These are phyloP conservation scores for Pelargonium australe DNA, from an alignment of 441 rosid genomes.

Conservation along the genomic window DNA sequence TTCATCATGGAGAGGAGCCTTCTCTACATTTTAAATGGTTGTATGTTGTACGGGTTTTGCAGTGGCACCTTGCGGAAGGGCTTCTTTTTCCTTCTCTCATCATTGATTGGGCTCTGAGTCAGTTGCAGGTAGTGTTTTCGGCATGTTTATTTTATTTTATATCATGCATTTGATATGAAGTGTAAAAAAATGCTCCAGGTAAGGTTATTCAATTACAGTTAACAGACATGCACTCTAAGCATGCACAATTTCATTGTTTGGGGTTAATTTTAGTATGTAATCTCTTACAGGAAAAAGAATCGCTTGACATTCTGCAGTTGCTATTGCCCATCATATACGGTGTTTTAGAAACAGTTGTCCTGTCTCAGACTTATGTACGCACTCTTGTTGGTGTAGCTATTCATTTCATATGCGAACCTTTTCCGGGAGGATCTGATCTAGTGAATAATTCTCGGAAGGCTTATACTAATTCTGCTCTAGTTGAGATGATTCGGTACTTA, in stretches of 20 bases:
- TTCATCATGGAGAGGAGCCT: slow-evolving; percentile 70
- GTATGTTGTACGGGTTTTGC: slow-evolving; percentile 91
- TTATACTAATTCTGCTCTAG: slow-evolving; percentile 76
- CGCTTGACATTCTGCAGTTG: slow-evolving; percentile 79
- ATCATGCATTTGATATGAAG: background rate
- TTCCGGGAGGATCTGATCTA: slow-evolving; percentile 89
- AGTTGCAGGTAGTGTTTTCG: slow-evolving; percentile 57
- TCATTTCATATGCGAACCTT: slow-evolving; percentile 77
- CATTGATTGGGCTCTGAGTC: slow-evolving; percentile 95
- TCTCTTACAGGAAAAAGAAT: slow-evolving; percentile 66
- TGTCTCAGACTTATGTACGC: slow-evolving; percentile 87
- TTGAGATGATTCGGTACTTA: slow-evolving; percentile 92
- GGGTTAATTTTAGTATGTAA: slow-evolving; percentile 23
- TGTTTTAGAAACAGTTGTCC: slow-evolving; percentile 73
- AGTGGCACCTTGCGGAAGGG: slow-evolving; percentile 93
- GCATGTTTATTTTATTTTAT: background rate
- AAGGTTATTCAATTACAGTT: slow-evolving; percentile 3
- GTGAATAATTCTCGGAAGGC: slow-evolving; percentile 97
- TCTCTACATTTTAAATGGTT: slow-evolving; percentile 88
- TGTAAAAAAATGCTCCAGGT: background rate
- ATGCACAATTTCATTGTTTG: slow-evolving; percentile 17
- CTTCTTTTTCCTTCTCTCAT: slow-evolving; percentile 79
- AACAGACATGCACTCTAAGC: background rate
- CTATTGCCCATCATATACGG: slow-evolving; percentile 88
- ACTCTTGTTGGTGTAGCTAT: slow-evolving; percentile 66